A percentile compares a stretch with the other conserved stretches of the same genome.
Conservation (phyloP, 306 rosid species). For the Pachyrhizus erosus region DNA sequence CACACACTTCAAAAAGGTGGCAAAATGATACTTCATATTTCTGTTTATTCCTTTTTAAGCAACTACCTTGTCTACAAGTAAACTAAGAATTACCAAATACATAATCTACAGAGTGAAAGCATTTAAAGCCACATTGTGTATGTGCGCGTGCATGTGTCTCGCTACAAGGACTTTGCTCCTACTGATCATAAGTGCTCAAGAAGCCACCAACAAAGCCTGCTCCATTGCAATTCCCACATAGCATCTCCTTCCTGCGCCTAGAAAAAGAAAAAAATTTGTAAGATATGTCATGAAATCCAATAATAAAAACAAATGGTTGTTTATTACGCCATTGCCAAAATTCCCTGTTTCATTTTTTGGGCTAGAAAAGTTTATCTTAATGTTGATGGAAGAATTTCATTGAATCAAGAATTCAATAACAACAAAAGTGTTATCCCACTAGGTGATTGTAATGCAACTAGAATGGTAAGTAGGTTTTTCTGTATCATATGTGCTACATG, state of each 20-base stretch:
- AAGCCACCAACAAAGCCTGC: constrained; percentile 65
- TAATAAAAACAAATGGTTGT: neutral
- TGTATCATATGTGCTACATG: too few relatives aligned
- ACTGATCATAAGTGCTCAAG: constrained; percentile 64
- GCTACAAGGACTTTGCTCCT: constrained; percentile 7
- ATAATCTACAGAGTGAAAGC: constrained; percentile 9
- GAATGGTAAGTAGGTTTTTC: neutral
- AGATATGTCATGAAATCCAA: neutral
- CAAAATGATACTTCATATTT: neutral
- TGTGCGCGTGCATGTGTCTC: neutral
- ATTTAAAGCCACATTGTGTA: neutral
- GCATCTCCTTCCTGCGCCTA: constrained; percentile 61
- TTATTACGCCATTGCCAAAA: neutral
- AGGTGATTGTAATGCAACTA: neutral
- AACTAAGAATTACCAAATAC: constrained; percentile 9
- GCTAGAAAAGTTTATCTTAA: neutral
- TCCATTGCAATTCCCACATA: constrained; percentile 70
- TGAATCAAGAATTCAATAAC: neutral
- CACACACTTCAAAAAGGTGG: neutral
- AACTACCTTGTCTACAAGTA: constrained; percentile 18
- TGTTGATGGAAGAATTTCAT: neutral
- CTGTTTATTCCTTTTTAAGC: neutral
- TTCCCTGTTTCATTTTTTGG: neutral
- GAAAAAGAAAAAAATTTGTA: neutral
- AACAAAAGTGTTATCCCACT: neutral